phyloP scores from a whole-genome alignment of 805 yeast species.

The Wickerhamomyces alni region DNA sequence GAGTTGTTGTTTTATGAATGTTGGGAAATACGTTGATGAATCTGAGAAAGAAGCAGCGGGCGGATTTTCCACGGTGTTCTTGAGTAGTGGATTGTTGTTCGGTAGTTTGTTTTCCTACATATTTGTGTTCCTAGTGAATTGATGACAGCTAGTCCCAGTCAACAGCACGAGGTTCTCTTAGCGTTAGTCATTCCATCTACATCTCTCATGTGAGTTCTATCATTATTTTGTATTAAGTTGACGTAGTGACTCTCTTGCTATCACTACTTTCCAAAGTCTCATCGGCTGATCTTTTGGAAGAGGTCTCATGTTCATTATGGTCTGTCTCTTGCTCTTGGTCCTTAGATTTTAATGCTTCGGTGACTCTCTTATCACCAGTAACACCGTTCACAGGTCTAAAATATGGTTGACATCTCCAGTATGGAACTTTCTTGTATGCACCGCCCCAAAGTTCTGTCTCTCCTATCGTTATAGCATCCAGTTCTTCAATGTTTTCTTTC shows the following conservation, averaged over 20 bases:
- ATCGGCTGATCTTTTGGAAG: constrained; percentile 22
- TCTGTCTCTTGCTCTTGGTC: too few relatives aligned
- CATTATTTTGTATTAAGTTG: too few relatives aligned
- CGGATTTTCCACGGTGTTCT: constrained; percentile 79
- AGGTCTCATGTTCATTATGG: too few relatives aligned
- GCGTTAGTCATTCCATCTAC: too few relatives aligned
- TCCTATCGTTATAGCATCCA: constrained; percentile 53
- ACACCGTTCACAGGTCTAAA: constrained; percentile 87
- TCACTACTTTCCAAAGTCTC: constrained; percentile 13
- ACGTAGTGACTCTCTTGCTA: too few relatives aligned
- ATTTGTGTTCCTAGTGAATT: constrained; percentile 34
- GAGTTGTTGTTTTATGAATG: constrained; percentile 74
- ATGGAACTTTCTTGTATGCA: constrained; percentile 72
- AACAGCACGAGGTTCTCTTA: too few relatives aligned
- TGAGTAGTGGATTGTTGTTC: constrained; percentile 68
- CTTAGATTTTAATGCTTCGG: constrained; percentile 20
- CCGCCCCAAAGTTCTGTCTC: constrained; percentile 72
- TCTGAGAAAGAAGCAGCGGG: constrained; percentile 88
- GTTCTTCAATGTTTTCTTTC: constrained; percentile 42
- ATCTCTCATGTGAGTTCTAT: too few relatives aligned
- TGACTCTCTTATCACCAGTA: constrained; percentile 38
- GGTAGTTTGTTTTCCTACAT: constrained; percentile 77
- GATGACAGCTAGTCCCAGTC: too few relatives aligned
- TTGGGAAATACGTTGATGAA: constrained; percentile 54
- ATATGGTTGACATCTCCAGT: constrained; percentile 96